phyloP scores from a whole-genome alignment of 352 stramenopile species.

The Plasmopara viticola region DNA sequence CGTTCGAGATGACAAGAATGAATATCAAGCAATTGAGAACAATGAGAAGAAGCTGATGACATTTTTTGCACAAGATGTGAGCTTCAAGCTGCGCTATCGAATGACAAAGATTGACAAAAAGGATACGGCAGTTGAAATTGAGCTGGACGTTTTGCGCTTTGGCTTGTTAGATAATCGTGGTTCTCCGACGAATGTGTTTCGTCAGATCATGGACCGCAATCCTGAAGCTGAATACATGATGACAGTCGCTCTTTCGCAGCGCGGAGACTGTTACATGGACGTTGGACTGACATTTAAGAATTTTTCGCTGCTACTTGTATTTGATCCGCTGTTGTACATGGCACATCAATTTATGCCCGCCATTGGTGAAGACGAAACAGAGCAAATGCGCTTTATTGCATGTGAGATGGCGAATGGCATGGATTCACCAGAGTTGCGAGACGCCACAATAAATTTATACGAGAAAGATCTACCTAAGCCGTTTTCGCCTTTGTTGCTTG shows the following conservation, averaged over 20 bases:
- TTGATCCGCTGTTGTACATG: constrained; percentile 58
- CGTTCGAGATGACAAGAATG: constrained; percentile 44
- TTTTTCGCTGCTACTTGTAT: constrained; percentile 68
- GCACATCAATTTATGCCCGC: constrained; percentile 57
- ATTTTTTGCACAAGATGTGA: constrained; percentile 49
- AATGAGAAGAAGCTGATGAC: constrained; percentile 41
- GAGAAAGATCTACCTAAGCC: constrained; percentile 49
- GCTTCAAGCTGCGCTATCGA: constrained; percentile 37
- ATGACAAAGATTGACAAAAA: constrained; percentile 41
- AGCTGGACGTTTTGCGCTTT: constrained; percentile 53
- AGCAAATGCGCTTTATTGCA: constrained; percentile 64
- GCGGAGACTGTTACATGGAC: constrained; percentile 48
- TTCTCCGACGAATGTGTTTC: constrained; percentile 60
- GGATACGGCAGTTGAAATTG: constrained; percentile 37
- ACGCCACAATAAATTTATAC: constrained; percentile 41
- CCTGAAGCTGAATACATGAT: constrained; percentile 53
- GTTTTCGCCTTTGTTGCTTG: constrained; percentile 65
- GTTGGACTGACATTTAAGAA: constrained; percentile 45
- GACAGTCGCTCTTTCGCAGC: constrained; percentile 37
- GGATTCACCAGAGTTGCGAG: constrained; percentile 52
- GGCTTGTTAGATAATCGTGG: constrained; percentile 65
- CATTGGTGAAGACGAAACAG: constrained; percentile 59
- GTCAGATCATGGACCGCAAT: constrained; percentile 71
- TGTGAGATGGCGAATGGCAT: constrained; percentile 37
- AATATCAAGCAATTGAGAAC: constrained; percentile 47